phyloP scores from a whole-genome alignment of 2,329 filamentous ascomycete species.

The Sarocladium strictum region DNA sequence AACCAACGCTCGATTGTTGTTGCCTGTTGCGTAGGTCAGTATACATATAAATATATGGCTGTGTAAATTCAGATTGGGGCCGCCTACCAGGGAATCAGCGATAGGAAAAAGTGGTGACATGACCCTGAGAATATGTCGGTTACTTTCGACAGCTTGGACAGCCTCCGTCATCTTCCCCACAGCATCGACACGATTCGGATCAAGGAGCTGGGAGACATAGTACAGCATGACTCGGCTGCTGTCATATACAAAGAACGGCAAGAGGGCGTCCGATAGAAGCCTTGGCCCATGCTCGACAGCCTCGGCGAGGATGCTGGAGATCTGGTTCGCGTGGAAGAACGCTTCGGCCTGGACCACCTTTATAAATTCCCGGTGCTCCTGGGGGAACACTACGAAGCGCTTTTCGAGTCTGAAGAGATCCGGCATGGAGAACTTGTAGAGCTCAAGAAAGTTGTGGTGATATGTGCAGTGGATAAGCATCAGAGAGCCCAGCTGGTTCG shows the following conservation, averaged over 20 bases:
- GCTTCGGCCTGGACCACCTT: conserved; percentile 30
- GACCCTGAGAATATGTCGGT: conserved; percentile 28
- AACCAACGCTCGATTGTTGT: conserved; percentile 33
- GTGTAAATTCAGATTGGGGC: too few relatives aligned
- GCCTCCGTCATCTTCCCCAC: conserved; percentile 30
- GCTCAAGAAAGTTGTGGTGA: conserved; percentile 38
- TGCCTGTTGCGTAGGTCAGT: conserved; percentile 21
- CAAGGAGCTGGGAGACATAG: conserved; percentile 37
- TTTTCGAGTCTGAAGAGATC: conserved; percentile 33
- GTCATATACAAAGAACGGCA: conserved; percentile 41
- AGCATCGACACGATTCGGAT: conserved; percentile 27
- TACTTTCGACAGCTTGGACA: conserved; percentile 33
- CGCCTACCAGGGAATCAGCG: conserved; percentile 32
- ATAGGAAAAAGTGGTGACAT: conserved; percentile 33
- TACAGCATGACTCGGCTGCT: conserved; percentile 42
- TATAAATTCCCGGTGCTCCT: conserved; percentile 30
- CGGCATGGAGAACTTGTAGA: conserved; percentile 41
- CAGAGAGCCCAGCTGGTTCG: conserved; percentile 38
- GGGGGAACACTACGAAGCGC: conserved; percentile 30
- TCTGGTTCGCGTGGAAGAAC: conserved; percentile 32
- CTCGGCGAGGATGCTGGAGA: conserved; percentile 31
- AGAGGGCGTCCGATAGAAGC: conserved; percentile 36
- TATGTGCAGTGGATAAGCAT: conserved; percentile 40
- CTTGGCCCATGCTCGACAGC: conserved; percentile 33
- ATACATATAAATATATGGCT: too few relatives aligned